Percentiles rank a stretch among this genome's conserved stretches.
These are phyloP conservation scores for Bathelium albidoporum DNA, from an alignment of 495 filamentous ascomycete species.

Conservation along the genomic window DNA sequence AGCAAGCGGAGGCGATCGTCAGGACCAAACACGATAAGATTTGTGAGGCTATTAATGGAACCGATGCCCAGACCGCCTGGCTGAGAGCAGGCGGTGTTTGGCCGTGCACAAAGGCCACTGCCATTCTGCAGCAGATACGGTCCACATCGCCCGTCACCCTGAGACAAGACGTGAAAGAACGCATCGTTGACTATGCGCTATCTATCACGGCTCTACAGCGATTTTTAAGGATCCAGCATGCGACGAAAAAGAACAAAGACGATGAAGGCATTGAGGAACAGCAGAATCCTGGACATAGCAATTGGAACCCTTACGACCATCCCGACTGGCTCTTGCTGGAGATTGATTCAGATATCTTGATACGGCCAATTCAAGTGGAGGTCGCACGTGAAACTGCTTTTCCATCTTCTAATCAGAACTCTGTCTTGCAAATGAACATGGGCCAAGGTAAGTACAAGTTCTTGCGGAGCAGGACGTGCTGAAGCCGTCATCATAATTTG, in stretches of 20 bases:
- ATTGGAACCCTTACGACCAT: slow-evolving; percentile 41
- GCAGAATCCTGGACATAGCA: slow-evolving; percentile 40
- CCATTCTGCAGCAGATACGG: slow-evolving; percentile 44
- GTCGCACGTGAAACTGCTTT: slow-evolving; percentile 49
- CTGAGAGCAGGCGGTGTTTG: slow-evolving; percentile 39
- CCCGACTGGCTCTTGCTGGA: slow-evolving; percentile 53
- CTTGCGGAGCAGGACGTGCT: not conserved
- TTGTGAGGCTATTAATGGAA: slow-evolving; percentile 18
- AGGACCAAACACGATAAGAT: slow-evolving; percentile 17
- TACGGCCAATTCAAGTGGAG: slow-evolving; percentile 49
- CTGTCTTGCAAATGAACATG: slow-evolving; percentile 64
- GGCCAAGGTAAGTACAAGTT: slow-evolving; percentile 42
- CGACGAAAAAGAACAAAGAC: slow-evolving; percentile 12
- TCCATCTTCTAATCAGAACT: slow-evolving; percentile 37
- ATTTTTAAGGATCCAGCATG: slow-evolving; percentile 30
- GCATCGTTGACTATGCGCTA: slow-evolving; percentile 29
- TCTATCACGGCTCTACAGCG: slow-evolving; percentile 35
- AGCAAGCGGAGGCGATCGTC: slow-evolving; percentile 11
- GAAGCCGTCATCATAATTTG: not conserved
- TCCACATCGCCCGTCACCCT: slow-evolving; percentile 28
- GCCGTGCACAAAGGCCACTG: slow-evolving; percentile 41
- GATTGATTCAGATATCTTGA: slow-evolving; percentile 53
- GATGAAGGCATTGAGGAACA: slow-evolving; percentile 31
- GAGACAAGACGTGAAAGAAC: slow-evolving; percentile 29
- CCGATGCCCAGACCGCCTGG: slow-evolving; percentile 36